Base-by-base conservation (phyloP, 139 green algal genomes). In the Micractinium conductrix region DNA sequence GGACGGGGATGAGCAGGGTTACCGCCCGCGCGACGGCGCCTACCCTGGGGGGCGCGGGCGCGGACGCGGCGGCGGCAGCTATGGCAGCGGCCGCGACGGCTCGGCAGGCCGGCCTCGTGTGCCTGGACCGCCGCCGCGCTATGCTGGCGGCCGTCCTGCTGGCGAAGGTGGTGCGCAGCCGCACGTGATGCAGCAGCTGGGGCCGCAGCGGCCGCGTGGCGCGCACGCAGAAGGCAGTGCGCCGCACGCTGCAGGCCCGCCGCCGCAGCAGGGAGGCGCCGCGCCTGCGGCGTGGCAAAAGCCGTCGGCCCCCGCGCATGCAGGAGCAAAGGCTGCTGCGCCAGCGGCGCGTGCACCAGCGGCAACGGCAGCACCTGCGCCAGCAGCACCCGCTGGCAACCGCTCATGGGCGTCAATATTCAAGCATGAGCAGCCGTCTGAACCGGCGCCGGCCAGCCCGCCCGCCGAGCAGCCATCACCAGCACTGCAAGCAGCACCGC, bases 151-250 rank as follows among this genome's bases (percentile, higher is more conserved):
- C 48, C 22, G 45, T 33, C 67, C 48, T 45, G 45, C 74, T n/a
- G n/a, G 16, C 8, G n/a, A 80, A 21, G 45, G 67, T 7, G 16
- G 33, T 42, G 65, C n/a, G 10, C 45, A 65, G 45, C 74, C 74
- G 30, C 74, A 80, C 16, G 33, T 67, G 45, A 33, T 80, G 45
- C 55, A 67, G 48, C 74, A 55, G 45, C 48, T 80, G n/a, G 45
- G 45, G n/a, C n/a, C 48, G 45, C 42, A 30, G 68, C 68, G 68
- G 37, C 37, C 30, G 21, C 14, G 68, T 19, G 30, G 38, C 17
- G 21, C 24, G 38, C 38, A 33, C 1, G 3, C 22, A 28, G 68
- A 21, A 2, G 68, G 38, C 37, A 5, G 22, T 6, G 68, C 42
- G 65, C 24, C 30, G 4, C n/a, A 24, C 40, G 22, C 69, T 28